Evolutionary conservation across 768 basidiomycete genomes (phyloP).

Genomic region (Rossbeevera mucosa): DNA sequence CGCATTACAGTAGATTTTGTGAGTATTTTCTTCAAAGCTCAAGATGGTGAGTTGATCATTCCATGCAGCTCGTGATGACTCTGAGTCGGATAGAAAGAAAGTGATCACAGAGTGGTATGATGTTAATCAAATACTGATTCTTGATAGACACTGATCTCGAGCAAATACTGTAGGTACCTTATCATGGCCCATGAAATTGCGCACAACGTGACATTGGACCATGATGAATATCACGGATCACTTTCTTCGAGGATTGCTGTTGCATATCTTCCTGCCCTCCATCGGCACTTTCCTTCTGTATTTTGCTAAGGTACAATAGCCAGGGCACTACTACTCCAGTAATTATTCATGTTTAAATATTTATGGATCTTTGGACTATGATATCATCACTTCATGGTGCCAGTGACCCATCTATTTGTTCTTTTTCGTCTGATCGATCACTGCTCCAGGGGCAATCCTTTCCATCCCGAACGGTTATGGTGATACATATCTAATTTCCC

Average conservation of each 20-base stretch:
- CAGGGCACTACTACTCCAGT: not conserved
- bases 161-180: constrained; percentile 18
- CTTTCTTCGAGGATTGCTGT: constrained; percentile 14
- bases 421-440: not conserved
- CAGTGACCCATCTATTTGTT: not conserved
- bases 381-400: not conserved
- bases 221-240: constrained; percentile 26
- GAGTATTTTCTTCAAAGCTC: not conserved
- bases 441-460: not conserved
- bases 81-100: constrained; percentile 2
- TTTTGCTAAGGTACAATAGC: not conserved
- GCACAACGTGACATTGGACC: constrained; percentile 20
- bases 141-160: not conserved
- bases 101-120: constrained; percentile 10
- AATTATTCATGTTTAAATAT: not conserved
- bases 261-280: constrained; percentile 1
- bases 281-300: not conserved
- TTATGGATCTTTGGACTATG: not conserved
- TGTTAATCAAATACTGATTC: not conserved
- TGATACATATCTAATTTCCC: too few relatives aligned
- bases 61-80: not conserved
- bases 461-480: not conserved
- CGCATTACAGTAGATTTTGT: constrained; percentile 10
- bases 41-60: not conserved
- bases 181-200: constrained; percentile 29